Evolutionary conservation across 2,329 filamentous ascomycete genomes (phyloP).

Genomic region (Pseudogymnoascus sp.): DNA sequence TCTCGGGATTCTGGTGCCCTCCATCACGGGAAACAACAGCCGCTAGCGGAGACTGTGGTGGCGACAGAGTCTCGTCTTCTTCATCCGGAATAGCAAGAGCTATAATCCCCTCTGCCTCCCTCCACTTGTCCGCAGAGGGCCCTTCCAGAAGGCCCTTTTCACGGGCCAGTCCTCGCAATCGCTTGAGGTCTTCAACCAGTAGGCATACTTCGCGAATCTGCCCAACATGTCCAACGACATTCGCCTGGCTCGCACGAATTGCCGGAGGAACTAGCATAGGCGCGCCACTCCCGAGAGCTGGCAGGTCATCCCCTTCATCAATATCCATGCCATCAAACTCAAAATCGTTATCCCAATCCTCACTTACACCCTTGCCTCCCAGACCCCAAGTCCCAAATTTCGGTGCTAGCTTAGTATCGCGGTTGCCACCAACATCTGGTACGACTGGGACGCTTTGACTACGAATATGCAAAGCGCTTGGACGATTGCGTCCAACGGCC

Average conservation of each 20-base stretch:
- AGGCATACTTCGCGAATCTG: constrained; percentile 74
- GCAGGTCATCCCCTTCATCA: constrained; percentile 33
- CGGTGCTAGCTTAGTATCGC: constrained; percentile 47
- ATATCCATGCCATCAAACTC: constrained; percentile 47
- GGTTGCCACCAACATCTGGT: constrained; percentile 47
- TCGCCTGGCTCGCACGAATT: constrained; percentile 74
- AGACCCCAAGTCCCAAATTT: constrained; percentile 80
- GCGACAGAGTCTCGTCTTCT: constrained; percentile 36
- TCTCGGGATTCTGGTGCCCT: constrained; percentile 23
- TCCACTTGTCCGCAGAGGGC: constrained; percentile 55
- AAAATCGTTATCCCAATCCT: constrained; percentile 88
- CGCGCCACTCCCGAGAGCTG: constrained; percentile 30
- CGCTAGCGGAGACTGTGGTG: constrained; percentile 21
- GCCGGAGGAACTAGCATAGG: constrained; percentile 67
- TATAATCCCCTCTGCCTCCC: constrained; percentile 80
- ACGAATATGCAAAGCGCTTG: constrained; percentile 58
- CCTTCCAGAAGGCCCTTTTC: constrained; percentile 58
- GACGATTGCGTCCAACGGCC: constrained; percentile 54
- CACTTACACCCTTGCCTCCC: constrained; percentile 68
- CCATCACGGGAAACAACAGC: neutral
- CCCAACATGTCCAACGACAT: constrained; percentile 74
- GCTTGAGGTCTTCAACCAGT: constrained; percentile 74
- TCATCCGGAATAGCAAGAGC: constrained; percentile 67
- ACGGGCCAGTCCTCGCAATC: constrained; percentile 60
- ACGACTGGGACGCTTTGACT: constrained; percentile 74